Base-by-base conservation (phyloP, 2,329 filamentous ascomycete genomes). In the Colletotrichum theobromicola region DNA sequence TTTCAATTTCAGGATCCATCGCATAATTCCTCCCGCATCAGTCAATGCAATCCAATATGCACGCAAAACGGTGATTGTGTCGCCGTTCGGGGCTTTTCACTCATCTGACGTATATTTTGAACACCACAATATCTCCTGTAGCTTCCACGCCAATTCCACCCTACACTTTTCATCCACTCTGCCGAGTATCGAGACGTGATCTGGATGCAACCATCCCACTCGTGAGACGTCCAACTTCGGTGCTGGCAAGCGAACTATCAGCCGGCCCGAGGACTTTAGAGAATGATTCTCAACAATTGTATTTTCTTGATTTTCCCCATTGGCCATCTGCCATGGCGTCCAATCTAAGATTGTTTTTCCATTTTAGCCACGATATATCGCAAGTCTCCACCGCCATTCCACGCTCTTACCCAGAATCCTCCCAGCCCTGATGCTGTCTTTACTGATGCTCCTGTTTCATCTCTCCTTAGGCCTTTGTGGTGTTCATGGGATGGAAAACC, bases 241-340 rank as follows among this genome's bases (percentile, higher is more conserved):
- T 24, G 4, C 26, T 66, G 9, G 15, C 34, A 67, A 9, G 32
- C 16, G 15, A 58, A 2, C 50, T 16, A 42, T 13, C 26, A 15
- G 66, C 55, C 72, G 72, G 55, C 61, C 72, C 72, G 72, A 74
- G 55, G 28, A 26, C 2, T 35, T 7, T 16, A 16, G 18, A 28
- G 9, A 50, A 35, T 66, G 68, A 74, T 28, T 74, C 72, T 72
- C 67, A 61, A 15, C 62, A 72, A 67, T 74, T 37, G 55, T 21
- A 58, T 55, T 74, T 67, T 62, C 57, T 57, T 67, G 62, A 18
- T 62, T 73, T 74, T 72, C 8, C 57, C 57, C 42, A 35, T n/a
- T 26, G 10, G n/a, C 8, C 16, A 21, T 10, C 61, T 67, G 72
- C 72, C 72, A 72, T 7, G 68, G 68, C 72, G 68, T 32, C 21